Evolutionary conservation across 1,139 yeast genomes (phyloP), one percentile per base, ranked within the genome.

Genomic region (Nematodospora anomalae): DNA sequence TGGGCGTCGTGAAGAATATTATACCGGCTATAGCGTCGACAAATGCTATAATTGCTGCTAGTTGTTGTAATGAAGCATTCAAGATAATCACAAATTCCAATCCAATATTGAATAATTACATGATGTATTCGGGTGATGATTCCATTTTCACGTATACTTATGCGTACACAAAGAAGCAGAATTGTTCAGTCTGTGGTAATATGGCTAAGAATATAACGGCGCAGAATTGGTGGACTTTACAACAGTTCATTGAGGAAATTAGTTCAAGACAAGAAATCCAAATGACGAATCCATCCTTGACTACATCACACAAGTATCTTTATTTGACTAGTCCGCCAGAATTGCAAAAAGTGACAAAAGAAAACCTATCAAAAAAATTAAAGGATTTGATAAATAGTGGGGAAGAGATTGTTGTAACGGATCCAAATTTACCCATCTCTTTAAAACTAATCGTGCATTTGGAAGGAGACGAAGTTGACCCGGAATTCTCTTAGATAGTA

Each of bases 11-110:
- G 34, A 92, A 92, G 59, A 84, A 84, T 51, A 89, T 92, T 45
- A 84, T 92, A 16, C 98, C 98, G 0, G 92, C 97, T 1, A 86
- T 90, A 38, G 96, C 97, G 1, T 83, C 96, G 2, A 90, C 97
- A 1, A 92, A 92, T 57, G 96, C 97, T 3, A 75, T 92, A 24
- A 79, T 92, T 29, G 96, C 97, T 2, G 96, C 96, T 0, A 74
- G 89, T 10, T 87, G 96, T 57, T 86, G 95, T 53, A 85, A 84
- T 50, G 97, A 90, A 55, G 89, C 86, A 1, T 77, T 88, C 58
- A 90, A 90, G 53, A 66, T 88, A 16, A 71, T 85, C 18, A 81
- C 95, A 0, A 74, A 79, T 36, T 67, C 79, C 40, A 82, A 80
- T 49, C 90, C 89, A 0, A 71, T 72, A 26, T 62, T 88, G 49